These are phyloP conservation scores for Sonneratia alba DNA, from an alignment of 345 rosid species.

Conservation along the genomic window DNA sequence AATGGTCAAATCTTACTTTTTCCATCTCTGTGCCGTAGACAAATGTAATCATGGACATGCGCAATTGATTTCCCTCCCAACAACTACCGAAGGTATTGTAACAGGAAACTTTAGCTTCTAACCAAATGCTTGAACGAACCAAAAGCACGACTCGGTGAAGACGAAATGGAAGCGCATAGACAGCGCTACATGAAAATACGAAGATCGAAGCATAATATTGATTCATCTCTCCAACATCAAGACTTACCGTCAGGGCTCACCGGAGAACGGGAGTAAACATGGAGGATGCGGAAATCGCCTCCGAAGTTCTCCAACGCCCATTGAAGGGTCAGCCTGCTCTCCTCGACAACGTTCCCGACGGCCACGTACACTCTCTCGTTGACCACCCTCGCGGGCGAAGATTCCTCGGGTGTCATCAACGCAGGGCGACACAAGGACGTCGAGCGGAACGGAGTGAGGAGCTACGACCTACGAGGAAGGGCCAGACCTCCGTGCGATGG, in stretches of 20 bases:
- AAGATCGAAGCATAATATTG: neutral
- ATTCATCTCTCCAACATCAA: neutral
- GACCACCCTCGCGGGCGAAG: slow-evolving; percentile 20
- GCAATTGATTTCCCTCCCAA: neutral
- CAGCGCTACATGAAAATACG: neutral
- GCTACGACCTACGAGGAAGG: neutral
- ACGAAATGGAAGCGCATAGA: neutral
- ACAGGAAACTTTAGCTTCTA: neutral
- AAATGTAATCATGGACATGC: neutral
- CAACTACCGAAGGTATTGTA: neutral
- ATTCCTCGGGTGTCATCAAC: neutral
- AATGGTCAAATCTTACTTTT: neutral
- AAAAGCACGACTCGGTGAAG: neutral
- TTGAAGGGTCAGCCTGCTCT: slow-evolving; percentile 36
- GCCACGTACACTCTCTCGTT: slow-evolving; percentile 49
- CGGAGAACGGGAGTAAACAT: slow-evolving; percentile 22
- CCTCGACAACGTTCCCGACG: slow-evolving; percentile 38
- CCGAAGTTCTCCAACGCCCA: slow-evolving; percentile 46
- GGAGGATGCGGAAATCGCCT: slow-evolving; percentile 29
- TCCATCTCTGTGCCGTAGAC: neutral
- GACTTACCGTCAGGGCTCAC: slow-evolving; percentile 4
- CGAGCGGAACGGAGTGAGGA: neutral
- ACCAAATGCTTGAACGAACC: neutral
- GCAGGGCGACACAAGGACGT: neutral
- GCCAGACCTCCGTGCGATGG: no score